A percentile compares a stretch with the other conserved stretches of the same genome.
Evolutionary conservation across 768 basidiomycete genomes (phyloP).

Genomic region (Trametes punicea): DNA sequence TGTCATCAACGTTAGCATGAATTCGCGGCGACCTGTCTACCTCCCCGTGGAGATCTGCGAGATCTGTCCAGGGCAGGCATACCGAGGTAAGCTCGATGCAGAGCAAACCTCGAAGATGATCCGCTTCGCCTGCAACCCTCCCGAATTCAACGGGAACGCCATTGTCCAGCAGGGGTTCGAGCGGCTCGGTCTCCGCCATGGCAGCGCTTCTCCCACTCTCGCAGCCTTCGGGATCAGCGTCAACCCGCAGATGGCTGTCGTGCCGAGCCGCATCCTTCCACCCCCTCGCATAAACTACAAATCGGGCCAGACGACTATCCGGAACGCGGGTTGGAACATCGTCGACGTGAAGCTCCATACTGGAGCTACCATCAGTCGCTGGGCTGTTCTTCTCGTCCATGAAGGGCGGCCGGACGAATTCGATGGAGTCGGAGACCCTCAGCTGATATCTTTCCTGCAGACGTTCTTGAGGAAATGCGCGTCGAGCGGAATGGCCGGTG

Average conservation of each 20-base stretch:
- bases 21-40: constrained; percentile 31
- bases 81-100: constrained; percentile 58
- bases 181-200: constrained; percentile 47
- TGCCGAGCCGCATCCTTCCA: constrained; percentile 63
- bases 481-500: constrained; percentile 55
- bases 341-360: constrained; percentile 64
- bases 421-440: constrained; percentile 39
- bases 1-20: constrained; percentile 33
- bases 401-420: constrained; percentile 43
- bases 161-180: constrained; percentile 60
- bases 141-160: constrained; percentile 51
- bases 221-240: constrained; percentile 59
- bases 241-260: constrained; percentile 51
- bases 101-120: constrained; percentile 71
- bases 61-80: constrained; percentile 57
- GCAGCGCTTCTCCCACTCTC: constrained; percentile 36
- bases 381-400: constrained; percentile 65
- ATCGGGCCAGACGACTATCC: constrained; percentile 40
- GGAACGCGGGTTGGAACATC: constrained; percentile 76
- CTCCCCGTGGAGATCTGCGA: constrained; percentile 72
- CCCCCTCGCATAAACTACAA: constrained; percentile 58
- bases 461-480: constrained; percentile 55
- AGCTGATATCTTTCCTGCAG: constrained; percentile 42
- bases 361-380: constrained; percentile 48
- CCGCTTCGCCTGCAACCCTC: constrained; percentile 59